Percentiles rank a stretch among this genome's conserved stretches.
These are phyloP conservation scores for Kwoniella heveanensis DNA, from an alignment of 768 basidiomycete species.

Conservation along the genomic window DNA sequence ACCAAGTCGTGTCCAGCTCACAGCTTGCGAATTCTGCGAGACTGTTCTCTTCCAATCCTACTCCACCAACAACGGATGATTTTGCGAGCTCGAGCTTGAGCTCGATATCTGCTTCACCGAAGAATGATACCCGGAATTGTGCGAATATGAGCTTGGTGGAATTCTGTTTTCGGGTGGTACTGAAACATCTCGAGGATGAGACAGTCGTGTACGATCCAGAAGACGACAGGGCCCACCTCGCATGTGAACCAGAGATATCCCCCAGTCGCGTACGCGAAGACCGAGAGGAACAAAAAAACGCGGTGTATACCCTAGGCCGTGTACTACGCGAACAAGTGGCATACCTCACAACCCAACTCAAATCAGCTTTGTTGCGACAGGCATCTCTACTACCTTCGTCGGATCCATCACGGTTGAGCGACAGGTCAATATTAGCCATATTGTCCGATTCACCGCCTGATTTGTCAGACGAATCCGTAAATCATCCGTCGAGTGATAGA, in stretches of 20 bases:
- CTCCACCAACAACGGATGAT: too few relatives aligned
- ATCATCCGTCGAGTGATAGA: too few relatives aligned
- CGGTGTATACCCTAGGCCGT: conserved; percentile 19
- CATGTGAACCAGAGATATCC: background rate
- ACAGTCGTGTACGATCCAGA: conserved; percentile 5
- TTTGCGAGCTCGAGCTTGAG: too few relatives aligned
- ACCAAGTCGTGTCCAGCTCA: background rate
- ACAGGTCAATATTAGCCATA: conserved; percentile 22
- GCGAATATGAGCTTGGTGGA: conserved; percentile 27
- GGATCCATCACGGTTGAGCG: conserved; percentile 16
- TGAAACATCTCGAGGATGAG: conserved; percentile 34
- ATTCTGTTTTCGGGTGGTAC: conserved; percentile 30
- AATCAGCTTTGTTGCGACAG: conserved; percentile 23
- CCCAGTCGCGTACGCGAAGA: too few relatives aligned
- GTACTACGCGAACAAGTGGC: conserved; percentile 36
- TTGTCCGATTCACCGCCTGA: conserved; percentile 17
- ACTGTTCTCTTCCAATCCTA: background rate
- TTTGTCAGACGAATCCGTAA: too few relatives aligned
- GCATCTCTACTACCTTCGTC: conserved; percentile 26
- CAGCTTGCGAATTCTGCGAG: background rate
- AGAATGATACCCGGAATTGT: background rate
- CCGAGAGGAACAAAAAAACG: background rate
- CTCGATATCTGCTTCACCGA: too few relatives aligned
- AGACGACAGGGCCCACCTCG: background rate
- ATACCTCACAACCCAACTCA: conserved; percentile 32